phyloP scores from a whole-genome alignment of 1,284 basidiomycete species.

The Vanrija humicola region DNA sequence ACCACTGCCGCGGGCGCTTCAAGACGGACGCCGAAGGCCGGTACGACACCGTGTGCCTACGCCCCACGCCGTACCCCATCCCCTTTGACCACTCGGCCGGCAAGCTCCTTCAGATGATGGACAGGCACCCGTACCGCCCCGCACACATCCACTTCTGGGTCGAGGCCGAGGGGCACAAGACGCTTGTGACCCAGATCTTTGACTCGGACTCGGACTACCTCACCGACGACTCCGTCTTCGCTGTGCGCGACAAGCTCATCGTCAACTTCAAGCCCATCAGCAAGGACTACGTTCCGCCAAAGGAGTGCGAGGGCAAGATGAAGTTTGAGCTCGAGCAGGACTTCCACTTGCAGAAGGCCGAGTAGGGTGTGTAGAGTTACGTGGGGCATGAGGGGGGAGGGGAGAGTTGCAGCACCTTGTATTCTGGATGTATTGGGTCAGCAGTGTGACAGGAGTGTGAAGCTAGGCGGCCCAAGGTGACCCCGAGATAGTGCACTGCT shows the following conservation, averaged over 20 bases:
- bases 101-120: slow-evolving; percentile 40
- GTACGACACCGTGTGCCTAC: slow-evolving; percentile 39
- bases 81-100: slow-evolving; percentile 47
- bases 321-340: slow-evolving; percentile 25
- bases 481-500: too few species aligned
- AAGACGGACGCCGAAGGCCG: slow-evolving; percentile 39
- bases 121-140: slow-evolving; percentile 45
- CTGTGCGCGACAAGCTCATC: slow-evolving; percentile 40
- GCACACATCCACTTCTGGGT: slow-evolving; percentile 47
- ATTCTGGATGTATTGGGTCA: too few species aligned
- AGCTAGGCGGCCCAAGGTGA: too few species aligned
- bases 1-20: slow-evolving; percentile 41
- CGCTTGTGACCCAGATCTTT: slow-evolving; percentile 43
- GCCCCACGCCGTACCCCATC: slow-evolving; percentile 48
- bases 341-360: slow-evolving; percentile 16
- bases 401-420: too few species aligned
- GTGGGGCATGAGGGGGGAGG: too few species aligned
- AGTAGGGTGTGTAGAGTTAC: too few species aligned
- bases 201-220: slow-evolving; percentile 45
- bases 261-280: slow-evolving; percentile 25
- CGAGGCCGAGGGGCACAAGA: slow-evolving; percentile 29
- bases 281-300: slow-evolving; percentile 4
- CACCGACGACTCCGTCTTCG: slow-evolving; percentile 48
- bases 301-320: slow-evolving; percentile 12
- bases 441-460: too few species aligned